Evolutionary conservation across 345 rosid species (phyloP).

Genomic region (Eucalyptus marginata): DNA sequence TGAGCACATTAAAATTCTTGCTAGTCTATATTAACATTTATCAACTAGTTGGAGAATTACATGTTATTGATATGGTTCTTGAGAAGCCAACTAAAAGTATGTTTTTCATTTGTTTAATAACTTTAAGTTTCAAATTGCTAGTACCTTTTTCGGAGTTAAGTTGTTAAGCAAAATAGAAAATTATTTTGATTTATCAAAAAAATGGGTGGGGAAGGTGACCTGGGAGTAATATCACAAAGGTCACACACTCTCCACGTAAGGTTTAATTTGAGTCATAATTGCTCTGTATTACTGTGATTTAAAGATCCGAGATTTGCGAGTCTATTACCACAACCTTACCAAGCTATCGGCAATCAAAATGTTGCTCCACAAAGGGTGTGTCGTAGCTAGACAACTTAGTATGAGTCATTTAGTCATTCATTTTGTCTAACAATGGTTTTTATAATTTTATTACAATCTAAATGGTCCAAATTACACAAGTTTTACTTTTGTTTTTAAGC

Average conservation of each 20-base stretch:
- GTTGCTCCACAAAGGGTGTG: neutral
- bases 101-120: neutral
- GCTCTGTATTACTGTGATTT: neutral
- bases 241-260: rapidly evolving
- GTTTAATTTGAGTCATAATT: neutral
- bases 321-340: neutral
- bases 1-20: neutral
- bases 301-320: rapidly evolving
- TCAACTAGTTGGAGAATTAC: neutral
- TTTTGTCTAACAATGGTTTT: too few species aligned
- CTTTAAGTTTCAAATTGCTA: neutral
- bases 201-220: neutral
- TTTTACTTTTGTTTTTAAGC: too few species aligned
- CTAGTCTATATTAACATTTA: neutral
- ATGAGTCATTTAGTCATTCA: too few species aligned
- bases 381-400: too few species aligned
- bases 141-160: neutral
- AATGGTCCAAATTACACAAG: too few species aligned
- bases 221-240: neutral
- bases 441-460: too few species aligned
- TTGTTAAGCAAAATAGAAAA: neutral
- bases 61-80: neutral
- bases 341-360: neutral
- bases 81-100: neutral
- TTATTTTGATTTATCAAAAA: neutral